These are phyloP conservation scores for Fusarium neocosmosporiellum DNA, from an alignment of 2,329 filamentous ascomycete species.

Conservation along the genomic window DNA sequence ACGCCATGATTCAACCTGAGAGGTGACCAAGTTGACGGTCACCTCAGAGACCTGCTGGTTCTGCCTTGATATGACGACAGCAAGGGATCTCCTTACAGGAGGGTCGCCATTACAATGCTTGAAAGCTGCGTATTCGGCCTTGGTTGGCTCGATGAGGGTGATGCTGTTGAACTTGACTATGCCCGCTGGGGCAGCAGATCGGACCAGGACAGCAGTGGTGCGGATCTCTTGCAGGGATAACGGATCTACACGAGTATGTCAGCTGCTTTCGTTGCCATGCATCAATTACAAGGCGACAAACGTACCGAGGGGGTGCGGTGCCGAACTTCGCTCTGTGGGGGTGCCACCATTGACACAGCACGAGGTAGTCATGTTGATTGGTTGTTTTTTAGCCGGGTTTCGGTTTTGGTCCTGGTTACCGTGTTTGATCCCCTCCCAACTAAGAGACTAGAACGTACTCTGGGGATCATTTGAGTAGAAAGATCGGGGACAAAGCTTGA, in stretches of 20 bases:
- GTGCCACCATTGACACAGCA: too few relatives aligned
- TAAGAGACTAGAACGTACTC: too few relatives aligned
- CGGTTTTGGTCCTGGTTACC: too few relatives aligned
- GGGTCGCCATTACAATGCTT: constrained; percentile 61
- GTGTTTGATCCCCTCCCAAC: too few relatives aligned
- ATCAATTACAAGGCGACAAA: not conserved
- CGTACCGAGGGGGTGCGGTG: constrained; percentile 51
- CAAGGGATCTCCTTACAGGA: constrained; percentile 61
- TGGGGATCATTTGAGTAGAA: too few relatives aligned
- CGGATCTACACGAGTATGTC: constrained; percentile 51
- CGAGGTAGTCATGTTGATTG: too few relatives aligned
- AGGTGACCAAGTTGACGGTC: constrained; percentile 59
- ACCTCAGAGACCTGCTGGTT: constrained; percentile 59
- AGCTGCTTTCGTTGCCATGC: too few relatives aligned
- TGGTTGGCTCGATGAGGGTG: constrained; percentile 73
- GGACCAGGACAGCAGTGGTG: constrained; percentile 60
- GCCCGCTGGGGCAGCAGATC: constrained; percentile 49
- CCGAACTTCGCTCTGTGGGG: too few relatives aligned
- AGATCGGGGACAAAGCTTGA: too few relatives aligned
- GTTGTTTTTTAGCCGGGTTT: too few relatives aligned
- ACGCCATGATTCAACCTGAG: constrained; percentile 57
- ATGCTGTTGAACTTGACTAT: constrained; percentile 68
- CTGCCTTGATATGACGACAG: constrained; percentile 58
- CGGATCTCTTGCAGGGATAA: constrained; percentile 66
- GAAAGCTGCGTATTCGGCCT: constrained; percentile 71